phyloP scores from a whole-genome alignment of 768 basidiomycete genomes.

The Calocera viscosa region DNA sequence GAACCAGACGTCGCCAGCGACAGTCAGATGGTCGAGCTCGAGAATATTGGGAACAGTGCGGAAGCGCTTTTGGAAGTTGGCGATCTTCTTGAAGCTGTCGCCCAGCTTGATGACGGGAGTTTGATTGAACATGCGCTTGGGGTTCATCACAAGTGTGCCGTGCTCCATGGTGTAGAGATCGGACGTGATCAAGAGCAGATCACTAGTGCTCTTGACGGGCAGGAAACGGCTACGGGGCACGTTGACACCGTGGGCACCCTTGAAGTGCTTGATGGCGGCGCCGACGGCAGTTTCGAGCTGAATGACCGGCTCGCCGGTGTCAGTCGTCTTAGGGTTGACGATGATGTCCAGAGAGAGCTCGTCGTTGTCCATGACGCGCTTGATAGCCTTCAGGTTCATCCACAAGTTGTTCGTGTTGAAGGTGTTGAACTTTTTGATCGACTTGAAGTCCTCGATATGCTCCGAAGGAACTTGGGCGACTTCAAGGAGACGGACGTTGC shows the following conservation, averaged over 20 bases:
- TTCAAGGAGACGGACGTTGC: conserved; percentile 75
- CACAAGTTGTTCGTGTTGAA: conserved; percentile 80
- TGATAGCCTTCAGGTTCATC: conserved; percentile 73
- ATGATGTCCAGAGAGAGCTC: conserved; percentile 88
- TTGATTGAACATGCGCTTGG: conserved; percentile 59
- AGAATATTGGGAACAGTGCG: conserved; percentile 84
- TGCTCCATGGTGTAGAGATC: conserved; percentile 86
- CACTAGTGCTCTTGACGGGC: conserved; percentile 75
- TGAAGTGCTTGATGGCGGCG: conserved; percentile 89
- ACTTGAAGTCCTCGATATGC: conserved; percentile 90
- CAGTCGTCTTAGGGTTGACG: conserved; percentile 78
- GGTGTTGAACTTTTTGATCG: conserved; percentile 84
- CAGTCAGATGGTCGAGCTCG: conserved; percentile 89
- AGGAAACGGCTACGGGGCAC: conserved; percentile 91
- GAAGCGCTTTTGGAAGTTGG: conserved; percentile 66
- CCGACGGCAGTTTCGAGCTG: conserved; percentile 85
- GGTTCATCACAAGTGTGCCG: conserved; percentile 77
- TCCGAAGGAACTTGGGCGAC: conserved; percentile 90
- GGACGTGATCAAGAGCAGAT: conserved; percentile 78
- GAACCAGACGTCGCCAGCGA: conserved; percentile 83
- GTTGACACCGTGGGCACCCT: conserved; percentile 83
- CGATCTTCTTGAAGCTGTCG: conserved; percentile 90
- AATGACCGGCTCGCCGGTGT: conserved; percentile 75
- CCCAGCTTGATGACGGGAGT: conserved; percentile 95
- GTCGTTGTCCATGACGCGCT: conserved; percentile 77